phyloP scores from a whole-genome alignment of 1,284 basidiomycete species.

The Puccinia horiana region DNA sequence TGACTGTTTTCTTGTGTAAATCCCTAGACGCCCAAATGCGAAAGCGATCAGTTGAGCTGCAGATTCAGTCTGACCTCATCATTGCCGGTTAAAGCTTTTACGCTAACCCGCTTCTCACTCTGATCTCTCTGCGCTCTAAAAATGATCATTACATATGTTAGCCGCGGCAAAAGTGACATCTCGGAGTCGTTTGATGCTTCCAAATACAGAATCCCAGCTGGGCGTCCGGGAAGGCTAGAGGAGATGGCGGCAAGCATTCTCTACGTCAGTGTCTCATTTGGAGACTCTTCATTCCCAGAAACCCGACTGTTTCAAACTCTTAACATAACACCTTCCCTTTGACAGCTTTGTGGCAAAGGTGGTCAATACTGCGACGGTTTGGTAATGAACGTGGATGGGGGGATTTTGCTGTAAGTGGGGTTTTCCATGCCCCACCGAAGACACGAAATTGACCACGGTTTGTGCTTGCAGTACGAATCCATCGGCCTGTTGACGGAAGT shows the following conservation, averaged over 20 bases:
- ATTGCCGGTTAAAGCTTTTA: background rate
- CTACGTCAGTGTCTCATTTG: constrained; percentile 39
- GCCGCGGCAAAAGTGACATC: constrained; percentile 47
- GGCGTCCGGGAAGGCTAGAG: constrained; percentile 54
- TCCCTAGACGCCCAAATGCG: constrained; percentile 27
- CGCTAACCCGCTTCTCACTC: background rate
- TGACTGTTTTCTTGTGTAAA: background rate
- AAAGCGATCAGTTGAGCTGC: constrained; percentile 46
- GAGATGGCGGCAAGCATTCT: constrained; percentile 53
- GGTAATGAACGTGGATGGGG: constrained; percentile 47
- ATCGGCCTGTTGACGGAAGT: constrained; percentile 12
- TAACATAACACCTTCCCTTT: background rate
- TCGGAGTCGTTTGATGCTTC: constrained; percentile 40
- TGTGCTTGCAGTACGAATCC: constrained; percentile 12
- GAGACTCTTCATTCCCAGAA: background rate
- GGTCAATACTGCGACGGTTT: constrained; percentile 48
- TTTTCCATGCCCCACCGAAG: background rate
- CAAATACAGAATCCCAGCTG: constrained; percentile 52
- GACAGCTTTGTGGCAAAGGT: constrained; percentile 48
- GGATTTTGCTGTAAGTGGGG: constrained; percentile 39
- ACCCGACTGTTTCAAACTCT: background rate
- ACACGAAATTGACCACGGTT: background rate
- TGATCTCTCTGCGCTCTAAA: background rate
- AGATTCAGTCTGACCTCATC: background rate
- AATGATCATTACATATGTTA: background rate